These are phyloP conservation scores for Sporisorium scitamineum DNA, from an alignment of 1,284 basidiomycete species.

Conservation along the genomic window DNA sequence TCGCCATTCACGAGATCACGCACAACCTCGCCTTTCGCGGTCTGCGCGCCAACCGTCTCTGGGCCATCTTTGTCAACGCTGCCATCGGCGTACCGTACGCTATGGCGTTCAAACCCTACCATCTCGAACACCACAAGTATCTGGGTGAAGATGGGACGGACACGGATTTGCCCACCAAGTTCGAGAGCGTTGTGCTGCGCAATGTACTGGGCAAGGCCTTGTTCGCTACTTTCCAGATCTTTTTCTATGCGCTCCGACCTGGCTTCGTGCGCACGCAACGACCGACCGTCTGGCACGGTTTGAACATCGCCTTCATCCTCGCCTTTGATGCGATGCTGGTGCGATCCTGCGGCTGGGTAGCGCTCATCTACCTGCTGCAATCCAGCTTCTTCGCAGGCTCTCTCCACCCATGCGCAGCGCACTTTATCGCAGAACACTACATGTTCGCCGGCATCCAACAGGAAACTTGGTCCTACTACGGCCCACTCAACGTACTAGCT, in stretches of 20 bases:
- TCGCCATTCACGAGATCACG: constrained; percentile 98
- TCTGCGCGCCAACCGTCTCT: constrained; percentile 83
- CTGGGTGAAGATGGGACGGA: constrained; percentile 96
- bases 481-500: constrained; percentile 87
- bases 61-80: constrained; percentile 90
- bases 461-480: constrained; percentile 98
- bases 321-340: constrained; percentile 77
- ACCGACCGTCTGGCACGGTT: constrained; percentile 83
- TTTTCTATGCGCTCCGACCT: constrained; percentile 96
- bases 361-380: constrained; percentile 80
- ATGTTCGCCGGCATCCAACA: constrained; percentile 73
- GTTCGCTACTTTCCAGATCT: constrained; percentile 96
- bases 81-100: constrained; percentile 95
- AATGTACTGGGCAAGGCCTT: constrained; percentile 98
- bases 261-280: constrained; percentile 89
- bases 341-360: constrained; percentile 46
- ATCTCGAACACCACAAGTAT: constrained; percentile 86
- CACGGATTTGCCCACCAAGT: constrained; percentile 87
- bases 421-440: constrained; percentile 89
- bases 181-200: constrained; percentile 87
- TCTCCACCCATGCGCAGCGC: constrained; percentile 92
- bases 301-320: constrained; percentile 81
- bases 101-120: constrained; percentile 95
- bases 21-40: constrained; percentile 94
- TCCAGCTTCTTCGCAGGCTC: constrained; percentile 95